A percentile compares a stretch with the other conserved stretches of the same genome.
Conservation (phyloP, 2,329 filamentous ascomycete genomes). For the Leptodontidium sp. region DNA sequence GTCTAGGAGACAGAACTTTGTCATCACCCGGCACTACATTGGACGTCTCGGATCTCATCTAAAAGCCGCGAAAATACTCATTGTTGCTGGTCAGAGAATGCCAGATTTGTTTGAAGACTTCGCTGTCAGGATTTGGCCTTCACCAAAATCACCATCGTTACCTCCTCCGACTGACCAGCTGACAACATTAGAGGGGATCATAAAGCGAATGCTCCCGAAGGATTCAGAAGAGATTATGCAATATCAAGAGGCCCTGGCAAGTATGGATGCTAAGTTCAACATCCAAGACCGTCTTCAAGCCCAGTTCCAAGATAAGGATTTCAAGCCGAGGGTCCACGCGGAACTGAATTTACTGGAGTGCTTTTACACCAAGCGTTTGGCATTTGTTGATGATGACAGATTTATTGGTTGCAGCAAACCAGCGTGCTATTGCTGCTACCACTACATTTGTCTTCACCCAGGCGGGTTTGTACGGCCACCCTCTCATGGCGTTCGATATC, state of each 20-base stretch:
- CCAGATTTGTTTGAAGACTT: slow-evolving; percentile 28
- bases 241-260: slow-evolving; percentile 28
- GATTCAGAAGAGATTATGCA: slow-evolving; percentile 16
- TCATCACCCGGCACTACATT: slow-evolving; percentile 24
- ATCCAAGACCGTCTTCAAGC: slow-evolving; percentile 24
- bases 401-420: slow-evolving; percentile 34
- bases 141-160: slow-evolving; percentile 22
- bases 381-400: slow-evolving; percentile 25
- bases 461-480: slow-evolving; percentile 40
- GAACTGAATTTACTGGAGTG: slow-evolving; percentile 27
- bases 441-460: slow-evolving; percentile 46
- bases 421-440: slow-evolving; percentile 35
- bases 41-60: slow-evolving; percentile 26
- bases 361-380: slow-evolving; percentile 22
- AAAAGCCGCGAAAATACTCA: slow-evolving; percentile 18
- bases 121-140: slow-evolving; percentile 20
- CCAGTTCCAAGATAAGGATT: slow-evolving; percentile 22
- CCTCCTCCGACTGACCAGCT: slow-evolving; percentile 25
- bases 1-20: slow-evolving; percentile 24
- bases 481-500: slow-evolving; percentile 45
- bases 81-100: slow-evolving; percentile 20
- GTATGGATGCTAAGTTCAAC: slow-evolving; percentile 29
- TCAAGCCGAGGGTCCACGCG: slow-evolving; percentile 30
- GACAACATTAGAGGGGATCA: slow-evolving; percentile 27
- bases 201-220: slow-evolving; percentile 29